These are phyloP conservation scores for Aphanomyces cochlioides DNA, from an alignment of 352 stramenopile species.

Conservation along the genomic window DNA sequence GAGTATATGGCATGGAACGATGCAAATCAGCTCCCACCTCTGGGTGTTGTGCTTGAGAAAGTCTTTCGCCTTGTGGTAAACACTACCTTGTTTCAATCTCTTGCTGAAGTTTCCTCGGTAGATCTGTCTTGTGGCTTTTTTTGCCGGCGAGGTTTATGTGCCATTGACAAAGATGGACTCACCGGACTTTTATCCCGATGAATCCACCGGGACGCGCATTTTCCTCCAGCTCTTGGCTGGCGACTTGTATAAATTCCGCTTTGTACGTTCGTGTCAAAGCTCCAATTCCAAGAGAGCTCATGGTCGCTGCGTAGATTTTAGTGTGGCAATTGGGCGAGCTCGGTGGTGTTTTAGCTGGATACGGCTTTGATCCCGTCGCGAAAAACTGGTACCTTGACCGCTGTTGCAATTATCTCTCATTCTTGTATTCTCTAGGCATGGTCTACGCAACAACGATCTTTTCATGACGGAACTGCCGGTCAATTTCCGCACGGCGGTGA, in stretches of 20 bases:
- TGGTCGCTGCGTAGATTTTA: slow-evolving; percentile 52
- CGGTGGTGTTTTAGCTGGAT: slow-evolving; percentile 60
- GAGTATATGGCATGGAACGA: slow-evolving; percentile 81
- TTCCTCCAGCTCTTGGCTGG: slow-evolving; percentile 68
- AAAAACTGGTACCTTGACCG: slow-evolving; percentile 20
- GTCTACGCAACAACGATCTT: slow-evolving; percentile 83
- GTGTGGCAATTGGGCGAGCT: slow-evolving; percentile 79
- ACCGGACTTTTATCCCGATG: slow-evolving; percentile 62
- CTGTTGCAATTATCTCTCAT: background rate
- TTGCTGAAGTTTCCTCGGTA: background rate
- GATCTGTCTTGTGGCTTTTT: background rate
- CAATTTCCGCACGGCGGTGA: slow-evolving; percentile 79
- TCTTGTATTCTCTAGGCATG: slow-evolving; percentile 45
- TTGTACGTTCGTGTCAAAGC: slow-evolving; percentile 40
- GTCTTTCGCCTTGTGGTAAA: background rate
- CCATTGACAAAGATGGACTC: slow-evolving; percentile 76
- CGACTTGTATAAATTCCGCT: slow-evolving; percentile 81
- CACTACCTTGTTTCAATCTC: background rate
- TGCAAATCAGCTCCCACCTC: slow-evolving; percentile 55
- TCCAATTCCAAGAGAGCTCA: background rate
- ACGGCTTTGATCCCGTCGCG: background rate
- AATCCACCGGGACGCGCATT: slow-evolving; percentile 54
- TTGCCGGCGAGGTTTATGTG: slow-evolving; percentile 48
- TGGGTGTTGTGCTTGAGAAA: slow-evolving; percentile 32
- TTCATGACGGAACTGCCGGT: slow-evolving; percentile 71